A percentile compares a stretch with the other conserved stretches of the same genome.
Evolutionary conservation across 768 basidiomycete genomes (phyloP).

Genomic region (Termitomyces sp.): DNA sequence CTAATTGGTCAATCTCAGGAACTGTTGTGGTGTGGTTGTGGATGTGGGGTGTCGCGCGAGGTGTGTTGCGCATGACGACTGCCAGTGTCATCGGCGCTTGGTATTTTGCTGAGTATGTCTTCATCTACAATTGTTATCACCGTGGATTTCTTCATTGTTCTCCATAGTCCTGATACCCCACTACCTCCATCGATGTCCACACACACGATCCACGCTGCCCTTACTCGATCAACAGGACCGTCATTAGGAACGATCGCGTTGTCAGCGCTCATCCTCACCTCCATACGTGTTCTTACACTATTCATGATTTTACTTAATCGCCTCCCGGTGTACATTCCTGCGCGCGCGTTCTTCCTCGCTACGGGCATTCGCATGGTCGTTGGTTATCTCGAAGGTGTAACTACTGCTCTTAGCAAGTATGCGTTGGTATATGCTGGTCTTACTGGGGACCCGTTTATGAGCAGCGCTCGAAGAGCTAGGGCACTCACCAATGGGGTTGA

Average conservation of each 20-base stretch:
- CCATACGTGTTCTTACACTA: slow-evolving; percentile 55
- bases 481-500: slow-evolving; percentile 35
- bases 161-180: slow-evolving; percentile 25
- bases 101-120: slow-evolving; percentile 67
- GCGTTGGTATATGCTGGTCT: slow-evolving; percentile 72
- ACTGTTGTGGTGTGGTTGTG: slow-evolving; percentile 62
- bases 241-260: slow-evolving; percentile 79
- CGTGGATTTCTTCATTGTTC: background rate
- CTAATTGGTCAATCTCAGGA: slow-evolving; percentile 42
- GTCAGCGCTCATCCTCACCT: slow-evolving; percentile 71
- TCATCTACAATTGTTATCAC: background rate
- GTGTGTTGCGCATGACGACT: slow-evolving; percentile 68
- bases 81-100: slow-evolving; percentile 87
- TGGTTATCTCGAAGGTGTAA: slow-evolving; percentile 49
- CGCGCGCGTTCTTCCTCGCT: slow-evolving; percentile 41
- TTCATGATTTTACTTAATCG: slow-evolving; percentile 46
- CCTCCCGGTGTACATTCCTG: slow-evolving; percentile 49
- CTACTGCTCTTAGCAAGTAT: slow-evolving; percentile 50
- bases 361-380: slow-evolving; percentile 42
- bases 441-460: slow-evolving; percentile 68
- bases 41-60: slow-evolving; percentile 79
- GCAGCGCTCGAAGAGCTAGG: slow-evolving; percentile 44
- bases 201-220: slow-evolving; percentile 70
- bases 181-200: slow-evolving; percentile 54
- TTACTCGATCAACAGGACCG: slow-evolving; percentile 74